Base-by-base conservation (phyloP, 257 asterid genomes). In the Primulina eburnea region DNA sequence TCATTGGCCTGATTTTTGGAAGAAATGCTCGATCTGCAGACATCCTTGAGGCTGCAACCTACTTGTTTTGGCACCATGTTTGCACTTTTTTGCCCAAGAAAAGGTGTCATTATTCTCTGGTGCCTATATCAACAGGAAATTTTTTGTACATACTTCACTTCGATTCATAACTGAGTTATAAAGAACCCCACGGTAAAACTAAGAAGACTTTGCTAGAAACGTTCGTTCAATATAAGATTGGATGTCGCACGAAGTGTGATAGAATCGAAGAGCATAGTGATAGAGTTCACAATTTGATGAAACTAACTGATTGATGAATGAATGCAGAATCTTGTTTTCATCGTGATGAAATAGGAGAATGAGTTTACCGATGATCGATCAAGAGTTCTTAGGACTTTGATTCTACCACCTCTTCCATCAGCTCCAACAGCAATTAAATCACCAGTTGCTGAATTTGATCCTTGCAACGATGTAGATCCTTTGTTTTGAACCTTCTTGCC, bases 371-470 rank as follows among this genome's bases (percentile, higher is more conserved):
- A 17, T 62, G 90, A 62, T 75, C 81, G 94, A 74, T 83, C 84
- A 35, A 85, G 81, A 64, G 92, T 76, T 77, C 92, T 78, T 80
- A 91, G 82, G 68, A 87, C 88, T 78, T 89, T 94, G 77, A 91
- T 81, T 82, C 74, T 80, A 38, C 97, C 97, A 59, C 97, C 99
- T 84, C 96, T 84, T 62, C 99, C 99, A 80, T 94, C 97, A 71
- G 97, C 95, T 80, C 99, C 97, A 63, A 83, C 90, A 21, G 96
- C 77, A 62, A 91, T 94, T 82, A 94, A 78, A 71, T 88, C 85
- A n/a, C 96, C 85, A 9, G 85, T 30, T 40, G 62, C 66, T 62
- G 84, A 60, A 60, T 68, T 78, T 74, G 89, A 79, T 40, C 87
- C 81, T 62, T 76, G 80, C 38, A 66, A 32, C 63, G 75, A 18